Evolutionary conservation across 1,284 basidiomycete species (phyloP), one percentile per base, ranked within the genome.

Genomic region (Boletellus sp.): DNA sequence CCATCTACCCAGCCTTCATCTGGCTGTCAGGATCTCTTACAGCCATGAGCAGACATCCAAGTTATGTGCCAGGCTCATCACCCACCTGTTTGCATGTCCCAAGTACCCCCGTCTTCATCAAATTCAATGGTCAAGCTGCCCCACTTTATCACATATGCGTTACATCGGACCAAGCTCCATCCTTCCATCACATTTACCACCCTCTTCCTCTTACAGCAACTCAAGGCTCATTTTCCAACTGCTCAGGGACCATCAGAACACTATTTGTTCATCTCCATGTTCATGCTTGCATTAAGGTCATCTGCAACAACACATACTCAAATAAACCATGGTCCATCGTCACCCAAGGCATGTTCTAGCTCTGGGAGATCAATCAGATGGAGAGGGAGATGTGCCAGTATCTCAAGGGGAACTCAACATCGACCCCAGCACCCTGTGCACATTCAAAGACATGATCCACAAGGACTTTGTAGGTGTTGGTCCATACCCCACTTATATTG

Each of bases 311-410:
- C 68, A 97, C 93, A 0, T 96, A 95, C 66, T 93, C 91, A 16
- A 97, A 97, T 82, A 93, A 95, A 71, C 93, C 90, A 0, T 97
- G 93, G 93, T 85, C 85, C 19, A 90, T 97, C 46, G 93, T 97
- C 44, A 93, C 91, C 0, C 93, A 96, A 68, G 87, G 86, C 47
- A 89, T 95, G 85, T 96, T 95, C 63, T 83, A 84, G 1, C 71
- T 96, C 3, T 81, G 89, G 38, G 93, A 97, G 77, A 88, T 96
- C 63, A 96, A 97, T 69, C 93, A 95, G 77, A 95, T 96, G 93
- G 92, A 95, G 72, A 73, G 92, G 7, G 92, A 95, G 69, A 93
- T 96, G 86, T 94, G 92, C 66, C 86, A 82, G 26, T 95, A 95
- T 65, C 74, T 96, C 30, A 91, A 94, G 65, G 93, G 92, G 87